These are phyloP conservation scores for Paspalum notatum DNA, from an alignment of 176 grass and related monocot genomes.

Conservation along the genomic window DNA sequence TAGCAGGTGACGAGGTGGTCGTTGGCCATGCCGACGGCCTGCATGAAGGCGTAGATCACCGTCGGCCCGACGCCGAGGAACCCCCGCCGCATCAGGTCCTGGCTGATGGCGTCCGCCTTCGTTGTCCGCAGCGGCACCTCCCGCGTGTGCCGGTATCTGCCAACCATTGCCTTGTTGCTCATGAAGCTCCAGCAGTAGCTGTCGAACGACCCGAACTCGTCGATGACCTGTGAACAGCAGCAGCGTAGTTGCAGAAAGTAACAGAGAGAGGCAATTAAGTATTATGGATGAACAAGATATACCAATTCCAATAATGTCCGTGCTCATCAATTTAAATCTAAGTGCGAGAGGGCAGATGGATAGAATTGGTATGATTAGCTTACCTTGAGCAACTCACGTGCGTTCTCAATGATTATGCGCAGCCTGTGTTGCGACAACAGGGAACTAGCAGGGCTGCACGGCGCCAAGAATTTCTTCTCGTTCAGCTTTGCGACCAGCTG, in stretches of 20 bases:
- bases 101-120: constrained; percentile 86
- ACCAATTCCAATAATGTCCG: constrained; percentile 17
- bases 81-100: constrained; percentile 79
- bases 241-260: constrained; percentile 16
- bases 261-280: constrained; percentile 28
- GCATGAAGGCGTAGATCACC: constrained; percentile 97
- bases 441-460: constrained; percentile 62
- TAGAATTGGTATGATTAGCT: neutral
- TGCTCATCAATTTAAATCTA: constrained; percentile 27
- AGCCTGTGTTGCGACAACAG: constrained; percentile 84
- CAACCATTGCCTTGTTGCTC: constrained; percentile 62
- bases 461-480: constrained; percentile 75
- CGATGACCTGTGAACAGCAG: constrained; percentile 63
- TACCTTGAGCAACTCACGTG: constrained; percentile 87
- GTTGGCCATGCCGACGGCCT: constrained; percentile 87
- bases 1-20: constrained; percentile 88
- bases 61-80: constrained; percentile 88
- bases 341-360: constrained; percentile 32
- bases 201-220: constrained; percentile 92
- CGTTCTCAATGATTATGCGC: constrained; percentile 77
- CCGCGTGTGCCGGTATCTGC: constrained; percentile 65
- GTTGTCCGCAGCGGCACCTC: constrained; percentile 86
- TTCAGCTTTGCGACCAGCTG: constrained; percentile 69
- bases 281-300: neutral
- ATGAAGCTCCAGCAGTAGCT: constrained; percentile 92